Evolutionary conservation across 305 asterid genomes (phyloP).

Genomic region (Rubia tinctorum): DNA sequence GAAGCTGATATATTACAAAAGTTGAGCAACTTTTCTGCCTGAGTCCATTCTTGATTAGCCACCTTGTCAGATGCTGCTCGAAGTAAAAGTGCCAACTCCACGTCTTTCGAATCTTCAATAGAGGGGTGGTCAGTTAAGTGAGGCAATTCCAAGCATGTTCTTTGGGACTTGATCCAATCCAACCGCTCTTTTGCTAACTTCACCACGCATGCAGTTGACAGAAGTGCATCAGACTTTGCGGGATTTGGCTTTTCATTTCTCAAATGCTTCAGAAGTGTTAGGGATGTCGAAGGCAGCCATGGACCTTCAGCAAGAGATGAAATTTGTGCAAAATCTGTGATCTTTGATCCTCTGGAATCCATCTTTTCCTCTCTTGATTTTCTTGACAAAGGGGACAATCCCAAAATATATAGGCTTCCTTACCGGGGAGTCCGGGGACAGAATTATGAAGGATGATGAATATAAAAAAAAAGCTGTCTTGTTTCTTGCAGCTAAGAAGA

Average conservation of each 20-base stretch:
- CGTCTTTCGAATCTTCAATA: conserved; percentile 9
- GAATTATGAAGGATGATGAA: too few species aligned
- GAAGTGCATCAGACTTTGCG: not conserved
- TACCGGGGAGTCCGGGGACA: too few species aligned
- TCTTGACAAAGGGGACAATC: not conserved
- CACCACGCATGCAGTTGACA: not conserved
- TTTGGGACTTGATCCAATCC: not conserved
- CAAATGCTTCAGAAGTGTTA: not conserved
- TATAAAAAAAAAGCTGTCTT: too few species aligned
- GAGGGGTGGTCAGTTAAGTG: not conserved
- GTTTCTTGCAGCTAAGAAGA: too few species aligned
- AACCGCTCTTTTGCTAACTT: conserved; percentile 3
- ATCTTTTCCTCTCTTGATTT: not conserved
- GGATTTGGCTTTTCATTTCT: not conserved
- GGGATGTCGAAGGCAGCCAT: not conserved
- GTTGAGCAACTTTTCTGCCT: conserved; percentile 22
- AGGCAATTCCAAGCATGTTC: not conserved
- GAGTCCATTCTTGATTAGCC: conserved; percentile 13
- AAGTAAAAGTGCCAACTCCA: conserved; percentile 26
- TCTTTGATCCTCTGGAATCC: not conserved
- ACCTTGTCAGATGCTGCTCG: conserved; percentile 27
- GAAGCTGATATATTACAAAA: conserved; percentile 17
- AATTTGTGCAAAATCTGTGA: not conserved
- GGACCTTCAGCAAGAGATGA: not conserved
- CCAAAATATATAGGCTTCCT: not conserved